phyloP scores from a whole-genome alignment of 306 rosid species.

The Cicer yamashitae region DNA sequence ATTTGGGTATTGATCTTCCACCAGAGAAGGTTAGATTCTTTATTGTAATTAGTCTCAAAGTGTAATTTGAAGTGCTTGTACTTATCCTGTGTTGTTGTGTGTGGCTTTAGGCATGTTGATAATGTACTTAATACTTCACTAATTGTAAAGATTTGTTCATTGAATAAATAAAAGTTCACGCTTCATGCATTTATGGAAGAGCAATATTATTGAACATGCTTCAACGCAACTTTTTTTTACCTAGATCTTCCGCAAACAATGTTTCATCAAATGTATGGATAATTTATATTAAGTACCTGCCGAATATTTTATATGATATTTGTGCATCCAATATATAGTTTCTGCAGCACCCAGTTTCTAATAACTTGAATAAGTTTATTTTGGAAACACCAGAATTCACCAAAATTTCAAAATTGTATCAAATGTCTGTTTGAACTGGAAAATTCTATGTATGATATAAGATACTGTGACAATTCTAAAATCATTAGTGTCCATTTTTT shows the following conservation, averaged over 20 bases:
- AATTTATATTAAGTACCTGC: slow-evolving; percentile 24
- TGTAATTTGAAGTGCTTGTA: slow-evolving; percentile 23
- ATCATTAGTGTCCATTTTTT: slow-evolving; percentile 8
- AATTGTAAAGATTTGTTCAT: slow-evolving; percentile 23
- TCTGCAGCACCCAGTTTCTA: slow-evolving; percentile 8
- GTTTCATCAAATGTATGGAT: slow-evolving; percentile 26
- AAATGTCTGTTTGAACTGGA: slow-evolving; percentile 31
- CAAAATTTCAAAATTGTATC: not conserved
- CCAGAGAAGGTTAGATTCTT: slow-evolving; percentile 84
- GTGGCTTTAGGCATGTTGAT: slow-evolving; percentile 18
- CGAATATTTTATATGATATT: slow-evolving; percentile 20
- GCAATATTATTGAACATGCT: not conserved
- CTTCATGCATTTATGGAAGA: slow-evolving; percentile 3
- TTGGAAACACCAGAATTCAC: slow-evolving; percentile 17
- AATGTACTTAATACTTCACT: slow-evolving; percentile 12
- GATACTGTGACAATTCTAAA: not conserved
- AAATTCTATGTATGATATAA: not conserved
- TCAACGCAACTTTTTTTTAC: not conserved
- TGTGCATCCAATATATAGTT: slow-evolving; percentile 21
- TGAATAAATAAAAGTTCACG: slow-evolving; percentile 23
- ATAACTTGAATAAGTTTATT: not conserved
- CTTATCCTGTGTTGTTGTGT: slow-evolving; percentile 5
- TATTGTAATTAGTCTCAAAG: slow-evolving; percentile 15
- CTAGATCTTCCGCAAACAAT: slow-evolving; percentile 9
- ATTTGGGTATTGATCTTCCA: slow-evolving; percentile 95